Conservation (phyloP, 306 rosid species). For the Comarum palustre region DNA sequence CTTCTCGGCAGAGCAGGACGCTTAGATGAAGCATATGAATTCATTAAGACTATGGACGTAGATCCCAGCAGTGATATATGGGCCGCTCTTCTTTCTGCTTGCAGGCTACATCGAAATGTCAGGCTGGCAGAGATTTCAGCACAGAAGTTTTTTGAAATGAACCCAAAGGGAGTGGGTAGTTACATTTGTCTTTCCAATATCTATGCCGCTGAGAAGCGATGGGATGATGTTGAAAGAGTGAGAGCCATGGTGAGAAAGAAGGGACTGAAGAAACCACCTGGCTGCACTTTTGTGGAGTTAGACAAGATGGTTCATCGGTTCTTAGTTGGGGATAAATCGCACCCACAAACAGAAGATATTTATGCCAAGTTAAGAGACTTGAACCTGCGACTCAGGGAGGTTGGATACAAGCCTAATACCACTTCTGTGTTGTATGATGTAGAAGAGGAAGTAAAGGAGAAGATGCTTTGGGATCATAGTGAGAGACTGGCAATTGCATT, state of each 20-base stretch:
- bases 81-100: constrained; percentile 58
- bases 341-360: constrained; percentile 42
- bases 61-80: constrained; percentile 46
- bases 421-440: constrained; percentile 55
- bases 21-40: constrained; percentile 51
- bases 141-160: constrained; percentile 44
- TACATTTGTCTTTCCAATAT: constrained; percentile 64
- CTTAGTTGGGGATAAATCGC: constrained; percentile 51
- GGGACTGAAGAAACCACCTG: constrained; percentile 49
- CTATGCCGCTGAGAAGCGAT: constrained; percentile 53
- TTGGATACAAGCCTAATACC: constrained; percentile 61
- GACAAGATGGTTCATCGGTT: constrained; percentile 55
- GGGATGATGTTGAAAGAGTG: constrained; percentile 57
- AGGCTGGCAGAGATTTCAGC: constrained; percentile 55
- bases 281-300: constrained; percentile 53
- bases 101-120: constrained; percentile 48
- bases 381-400: constrained; percentile 45
- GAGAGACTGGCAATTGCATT: constrained; percentile 60
- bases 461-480: constrained; percentile 62
- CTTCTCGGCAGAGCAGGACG: constrained; percentile 58
- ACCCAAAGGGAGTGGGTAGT: constrained; percentile 50
- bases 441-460: constrained; percentile 52
- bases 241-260: constrained; percentile 39
- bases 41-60: constrained; percentile 42
- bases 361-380: constrained; percentile 44